Conservation (phyloP, 306 rosid genomes). For the Quercus cerris region DNA sequence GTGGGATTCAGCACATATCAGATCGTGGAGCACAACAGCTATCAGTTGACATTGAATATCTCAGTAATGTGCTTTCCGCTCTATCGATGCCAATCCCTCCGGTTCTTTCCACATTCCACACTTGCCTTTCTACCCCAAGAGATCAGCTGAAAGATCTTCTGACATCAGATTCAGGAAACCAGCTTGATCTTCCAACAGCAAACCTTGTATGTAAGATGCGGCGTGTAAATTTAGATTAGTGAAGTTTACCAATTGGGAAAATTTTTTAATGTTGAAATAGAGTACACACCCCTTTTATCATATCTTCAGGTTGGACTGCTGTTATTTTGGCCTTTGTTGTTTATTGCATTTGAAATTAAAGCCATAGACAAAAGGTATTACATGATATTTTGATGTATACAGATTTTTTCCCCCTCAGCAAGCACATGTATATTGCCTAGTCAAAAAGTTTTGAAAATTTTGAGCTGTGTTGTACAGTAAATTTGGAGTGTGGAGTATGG, state of each 20-base stretch:
- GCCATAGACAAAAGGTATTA: not conserved
- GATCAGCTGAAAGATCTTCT: conserved; percentile 75
- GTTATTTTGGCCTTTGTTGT: not conserved
- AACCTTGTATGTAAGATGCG: conserved; percentile 94
- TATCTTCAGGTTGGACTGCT: not conserved
- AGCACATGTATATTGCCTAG: not conserved
- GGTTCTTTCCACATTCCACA: conserved; percentile 72
- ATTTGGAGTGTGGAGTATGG: too few species aligned
- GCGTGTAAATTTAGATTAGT: conserved; percentile 49
- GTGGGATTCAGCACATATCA: conserved; percentile 78
- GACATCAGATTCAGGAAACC: conserved; percentile 62
- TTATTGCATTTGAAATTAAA: not conserved
- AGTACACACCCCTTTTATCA: not conserved
- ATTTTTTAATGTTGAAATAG: not conserved
- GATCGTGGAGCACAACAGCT: conserved; percentile 94
- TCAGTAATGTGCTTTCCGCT: conserved; percentile 89
- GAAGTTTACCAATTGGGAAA: not conserved
- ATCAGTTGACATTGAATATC: conserved; percentile 88
- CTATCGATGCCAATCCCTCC: conserved; percentile 86
- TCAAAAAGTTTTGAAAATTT: not conserved
- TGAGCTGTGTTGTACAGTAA: not conserved
- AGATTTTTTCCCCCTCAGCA: not conserved
- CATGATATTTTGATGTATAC: not conserved
- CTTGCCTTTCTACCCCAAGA: conserved; percentile 72
- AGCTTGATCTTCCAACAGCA: conserved; percentile 84